phyloP scores from a whole-genome alignment of 2,329 filamentous ascomycete species.

The Penicillium concentricum region DNA sequence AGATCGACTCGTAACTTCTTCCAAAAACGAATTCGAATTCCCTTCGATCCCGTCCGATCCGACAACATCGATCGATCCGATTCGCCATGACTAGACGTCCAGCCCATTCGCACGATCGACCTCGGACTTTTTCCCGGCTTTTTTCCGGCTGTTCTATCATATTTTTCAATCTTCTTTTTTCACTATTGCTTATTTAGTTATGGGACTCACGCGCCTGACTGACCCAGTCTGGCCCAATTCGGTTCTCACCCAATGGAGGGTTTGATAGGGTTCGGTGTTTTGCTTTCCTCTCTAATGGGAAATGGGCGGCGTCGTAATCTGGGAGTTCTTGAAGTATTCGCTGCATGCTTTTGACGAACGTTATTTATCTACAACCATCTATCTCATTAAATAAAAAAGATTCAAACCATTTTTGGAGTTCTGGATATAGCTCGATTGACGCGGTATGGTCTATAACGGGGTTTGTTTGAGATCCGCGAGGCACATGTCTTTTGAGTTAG shows the following conservation, averaged over 20 bases:
- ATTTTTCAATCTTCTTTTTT: slow-evolving; percentile 9
- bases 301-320: slow-evolving; percentile 9
- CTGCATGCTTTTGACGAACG: background rate
- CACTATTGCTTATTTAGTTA: slow-evolving; percentile 19
- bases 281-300: background rate
- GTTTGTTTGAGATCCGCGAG: too few species aligned
- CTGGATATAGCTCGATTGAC: background rate
- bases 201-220: slow-evolving; percentile 19
- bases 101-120: slow-evolving; percentile 4
- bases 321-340: slow-evolving; percentile 1
- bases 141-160: background rate
- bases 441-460: background rate
- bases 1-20: slow-evolving; percentile 37
- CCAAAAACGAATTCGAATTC: background rate
- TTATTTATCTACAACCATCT: slow-evolving; percentile 6
- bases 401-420: background rate
- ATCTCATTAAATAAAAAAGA: background rate
- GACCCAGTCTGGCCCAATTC: slow-evolving; percentile 19
- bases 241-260: slow-evolving; percentile 16
- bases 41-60: background rate
- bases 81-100: background rate
- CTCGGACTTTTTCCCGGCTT: background rate
- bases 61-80: slow-evolving; percentile 5
- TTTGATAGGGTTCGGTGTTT: slow-evolving; percentile 14
- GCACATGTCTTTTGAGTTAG: background rate